Percentiles rank a stretch among this genome's conserved stretches.
Conservation (phyloP, 2,329 filamentous ascomycete species). For the Trichophyton rubrum region DNA sequence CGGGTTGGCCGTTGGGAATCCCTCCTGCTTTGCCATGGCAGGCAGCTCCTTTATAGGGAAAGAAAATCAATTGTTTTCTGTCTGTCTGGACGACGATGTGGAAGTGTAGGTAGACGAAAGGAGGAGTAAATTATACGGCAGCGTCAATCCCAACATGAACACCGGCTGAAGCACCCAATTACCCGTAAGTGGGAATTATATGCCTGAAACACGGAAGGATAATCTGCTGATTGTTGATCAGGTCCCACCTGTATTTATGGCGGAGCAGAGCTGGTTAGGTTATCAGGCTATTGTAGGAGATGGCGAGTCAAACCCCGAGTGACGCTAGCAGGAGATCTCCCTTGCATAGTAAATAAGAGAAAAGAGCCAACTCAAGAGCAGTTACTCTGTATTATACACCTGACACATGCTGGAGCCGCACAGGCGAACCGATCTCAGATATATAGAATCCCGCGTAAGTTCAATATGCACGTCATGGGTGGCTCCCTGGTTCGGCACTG, state of each 20-base stretch:
- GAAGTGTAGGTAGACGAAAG: not conserved
- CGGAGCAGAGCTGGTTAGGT: not conserved
- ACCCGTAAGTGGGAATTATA: not conserved
- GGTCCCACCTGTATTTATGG: not conserved
- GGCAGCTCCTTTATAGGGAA: not conserved
- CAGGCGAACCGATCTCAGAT: not conserved
- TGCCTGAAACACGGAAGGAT: not conserved
- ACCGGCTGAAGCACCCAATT: not conserved
- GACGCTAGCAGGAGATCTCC: not conserved
- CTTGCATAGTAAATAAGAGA: not conserved
- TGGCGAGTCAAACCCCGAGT: not conserved
- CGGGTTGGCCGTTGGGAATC: not conserved
- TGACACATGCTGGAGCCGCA: not conserved
- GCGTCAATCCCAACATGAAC: not conserved
- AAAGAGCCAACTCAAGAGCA: not conserved
- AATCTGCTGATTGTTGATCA: not conserved
- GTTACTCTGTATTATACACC: not conserved
- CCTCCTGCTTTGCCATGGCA: not conserved
- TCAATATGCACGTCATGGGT: not conserved
- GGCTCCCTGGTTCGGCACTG: not conserved
- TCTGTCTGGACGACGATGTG: too few species aligned
- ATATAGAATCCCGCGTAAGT: not conserved
- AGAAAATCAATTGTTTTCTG: not conserved
- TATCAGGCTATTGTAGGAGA: not conserved
- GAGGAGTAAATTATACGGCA: not conserved